Percentiles rank a stretch among this genome's conserved stretches.
These are phyloP conservation scores for Pueraria montana DNA, from an alignment of 306 rosid species.

Conservation along the genomic window DNA sequence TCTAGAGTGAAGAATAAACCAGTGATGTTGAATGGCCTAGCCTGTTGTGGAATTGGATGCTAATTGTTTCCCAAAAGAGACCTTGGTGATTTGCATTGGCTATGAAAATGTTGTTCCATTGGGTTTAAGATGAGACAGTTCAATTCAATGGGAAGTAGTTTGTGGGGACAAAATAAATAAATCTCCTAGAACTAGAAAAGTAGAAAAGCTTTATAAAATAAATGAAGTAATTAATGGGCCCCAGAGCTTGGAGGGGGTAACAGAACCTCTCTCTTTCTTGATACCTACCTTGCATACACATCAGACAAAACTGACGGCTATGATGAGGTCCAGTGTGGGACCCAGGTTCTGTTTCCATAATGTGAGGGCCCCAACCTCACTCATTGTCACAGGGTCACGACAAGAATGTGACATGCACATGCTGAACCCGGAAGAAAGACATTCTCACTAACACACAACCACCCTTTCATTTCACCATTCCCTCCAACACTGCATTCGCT, in stretches of 20 bases:
- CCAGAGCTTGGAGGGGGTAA: conserved; percentile 4
- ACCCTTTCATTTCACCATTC: conserved; percentile 17
- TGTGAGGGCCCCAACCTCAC: conserved; percentile 47
- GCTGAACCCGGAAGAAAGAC: conserved; percentile 30
- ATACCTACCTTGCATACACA: conserved; percentile 65
- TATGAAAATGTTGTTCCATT: neutral
- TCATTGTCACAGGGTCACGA: conserved; percentile 47
- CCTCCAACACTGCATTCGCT: neutral
- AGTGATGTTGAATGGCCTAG: neutral
- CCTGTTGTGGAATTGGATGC: neutral
- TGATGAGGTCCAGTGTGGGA: conserved; percentile 57
- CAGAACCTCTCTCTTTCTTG: conserved; percentile 57
- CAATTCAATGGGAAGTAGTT: conserved; percentile 18
- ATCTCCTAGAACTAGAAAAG: neutral
- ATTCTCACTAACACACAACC: conserved; percentile 32
- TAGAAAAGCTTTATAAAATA: conserved; percentile 41
- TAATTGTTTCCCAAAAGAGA: neutral
- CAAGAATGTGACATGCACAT: conserved; percentile 57
- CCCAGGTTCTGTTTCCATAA: conserved; percentile 47
- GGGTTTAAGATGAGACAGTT: neutral
- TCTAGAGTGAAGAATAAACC: no score
- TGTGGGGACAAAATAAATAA: conserved; percentile 19
- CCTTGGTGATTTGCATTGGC: neutral
- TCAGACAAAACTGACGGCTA: conserved; percentile 74
- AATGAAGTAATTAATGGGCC: conserved; percentile 57